phyloP scores from a whole-genome alignment of 1,284 basidiomycete species.

The Rhizoctonia solani region DNA sequence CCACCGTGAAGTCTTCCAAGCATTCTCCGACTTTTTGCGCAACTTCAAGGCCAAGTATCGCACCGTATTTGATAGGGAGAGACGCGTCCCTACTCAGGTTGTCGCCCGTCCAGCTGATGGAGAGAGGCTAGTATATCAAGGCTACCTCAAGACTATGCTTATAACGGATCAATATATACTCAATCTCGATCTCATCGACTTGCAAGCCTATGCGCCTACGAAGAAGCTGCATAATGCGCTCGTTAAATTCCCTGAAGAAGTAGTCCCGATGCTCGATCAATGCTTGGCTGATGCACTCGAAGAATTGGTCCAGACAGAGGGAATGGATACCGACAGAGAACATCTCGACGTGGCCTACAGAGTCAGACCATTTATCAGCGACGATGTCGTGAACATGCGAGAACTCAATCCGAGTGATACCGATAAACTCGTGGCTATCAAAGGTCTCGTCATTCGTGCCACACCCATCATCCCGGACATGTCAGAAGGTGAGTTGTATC shows the following conservation, averaged over 20 bases:
- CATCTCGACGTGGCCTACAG: constrained; percentile 78
- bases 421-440: constrained; percentile 94
- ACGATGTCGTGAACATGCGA: constrained; percentile 81
- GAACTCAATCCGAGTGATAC: constrained; percentile 91
- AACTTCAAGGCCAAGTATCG: constrained; percentile 96
- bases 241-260: constrained; percentile 93
- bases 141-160: constrained; percentile 84
- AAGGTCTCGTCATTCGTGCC: constrained; percentile 95
- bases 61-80: constrained; percentile 70
- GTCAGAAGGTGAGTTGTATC: constrained; percentile 59
- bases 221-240: constrained; percentile 81
- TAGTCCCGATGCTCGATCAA: constrained; percentile 96
- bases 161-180: constrained; percentile 89
- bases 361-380: constrained; percentile 86
- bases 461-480: constrained; percentile 99
- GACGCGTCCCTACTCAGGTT: constrained; percentile 58
- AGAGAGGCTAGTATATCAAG: constrained; percentile 75
- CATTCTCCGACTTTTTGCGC: constrained; percentile 86
- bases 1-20: constrained; percentile 86
- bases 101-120: constrained; percentile 68
- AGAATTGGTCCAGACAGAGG: constrained; percentile 78
- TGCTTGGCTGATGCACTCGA: constrained; percentile 90
- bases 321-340: constrained; percentile 64
- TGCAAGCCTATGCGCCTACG: constrained; percentile 85
- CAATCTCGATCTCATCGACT: constrained; percentile 88